Evolutionary conservation across 108 stramenopile genomes (phyloP).

Genomic region (Nannochloropsis granulata): DNA sequence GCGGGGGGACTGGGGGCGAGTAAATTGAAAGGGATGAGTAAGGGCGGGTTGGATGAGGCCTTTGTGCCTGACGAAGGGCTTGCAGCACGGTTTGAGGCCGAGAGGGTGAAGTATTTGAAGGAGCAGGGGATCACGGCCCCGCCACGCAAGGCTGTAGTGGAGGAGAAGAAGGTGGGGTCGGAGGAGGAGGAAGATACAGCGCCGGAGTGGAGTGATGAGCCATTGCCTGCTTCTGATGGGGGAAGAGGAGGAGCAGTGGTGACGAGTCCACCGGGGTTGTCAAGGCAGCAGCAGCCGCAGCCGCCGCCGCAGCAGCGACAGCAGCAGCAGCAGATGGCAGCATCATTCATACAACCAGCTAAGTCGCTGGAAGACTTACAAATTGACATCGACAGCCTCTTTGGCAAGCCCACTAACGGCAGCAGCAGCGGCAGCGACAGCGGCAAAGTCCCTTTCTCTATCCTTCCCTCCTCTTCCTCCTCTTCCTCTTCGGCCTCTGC

Average conservation of each 20-base stretch:
- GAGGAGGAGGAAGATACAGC: neutral
- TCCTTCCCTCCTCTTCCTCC: neutral
- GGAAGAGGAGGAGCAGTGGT: neutral
- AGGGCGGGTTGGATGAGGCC: neutral
- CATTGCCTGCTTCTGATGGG: neutral
- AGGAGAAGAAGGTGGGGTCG: neutral
- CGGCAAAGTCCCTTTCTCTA: too few species aligned
- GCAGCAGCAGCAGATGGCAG: too few species aligned
- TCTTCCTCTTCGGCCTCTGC: neutral
- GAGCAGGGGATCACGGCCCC: neutral
- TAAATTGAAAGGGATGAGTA: neutral
- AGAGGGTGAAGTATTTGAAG: neutral
- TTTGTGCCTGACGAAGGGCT: neutral
- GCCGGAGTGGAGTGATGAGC: neutral
- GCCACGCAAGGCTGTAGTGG: neutral
- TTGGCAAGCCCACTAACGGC: neutral
- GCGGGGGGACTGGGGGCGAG: neutral
- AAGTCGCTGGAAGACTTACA: neutral
- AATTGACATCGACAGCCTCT: neutral
- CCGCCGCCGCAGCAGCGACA: too few species aligned
- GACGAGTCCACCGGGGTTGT: neutral
- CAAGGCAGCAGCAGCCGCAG: neutral
- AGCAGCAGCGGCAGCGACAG: neutral
- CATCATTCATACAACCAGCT: too few species aligned
- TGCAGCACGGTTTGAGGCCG: neutral